phyloP scores from a whole-genome alignment of 176 grass and related monocot species.

The Hordeum vulgare region MorexV3_pseudomolecules_assembly NC_058522.1:530329301-530329800 shows the following conservation, averaged over 20 bases:
- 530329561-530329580: background rate
- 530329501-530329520: background rate
- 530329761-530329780: too few species aligned
- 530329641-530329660: constrained; percentile 49
- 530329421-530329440: background rate
- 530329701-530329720: background rate
- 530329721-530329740: too few species aligned
- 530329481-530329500: background rate
- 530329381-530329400: background rate
- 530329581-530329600: constrained; percentile 34
- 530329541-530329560: background rate
- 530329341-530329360: background rate
- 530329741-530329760: too few species aligned
- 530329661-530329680: constrained; percentile 75
- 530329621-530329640: constrained; percentile 78
- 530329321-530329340: constrained; percentile 55
- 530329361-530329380: background rate
- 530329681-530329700: constrained; percentile 73
- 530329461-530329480: background rate
- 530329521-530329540: background rate
- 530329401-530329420: background rate
- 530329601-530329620: constrained; percentile 87
- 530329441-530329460: background rate
- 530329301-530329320: constrained; percentile 96
- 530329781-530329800: too few species aligned